These are phyloP conservation scores for Arachis hypogaea DNA, from an alignment of 306 rosid species.

Conservation along the genomic window DNA sequence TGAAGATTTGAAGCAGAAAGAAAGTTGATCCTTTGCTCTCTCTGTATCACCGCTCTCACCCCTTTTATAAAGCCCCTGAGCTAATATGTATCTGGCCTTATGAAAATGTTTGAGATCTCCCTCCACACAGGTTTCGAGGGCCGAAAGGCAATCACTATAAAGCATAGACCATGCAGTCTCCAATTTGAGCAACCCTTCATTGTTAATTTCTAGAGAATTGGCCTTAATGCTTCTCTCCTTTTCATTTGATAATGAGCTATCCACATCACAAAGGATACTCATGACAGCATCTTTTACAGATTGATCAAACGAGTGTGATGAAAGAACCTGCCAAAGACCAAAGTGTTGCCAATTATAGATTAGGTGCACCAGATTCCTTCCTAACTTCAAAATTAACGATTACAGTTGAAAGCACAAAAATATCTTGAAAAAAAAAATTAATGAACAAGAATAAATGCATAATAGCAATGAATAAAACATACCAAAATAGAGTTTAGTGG, in stretches of 20 bases:
- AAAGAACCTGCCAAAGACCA: conserved; percentile 68
- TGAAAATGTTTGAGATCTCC: conserved; percentile 99
- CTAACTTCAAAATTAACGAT: conserved; percentile 7
- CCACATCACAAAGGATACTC: conserved; percentile 54
- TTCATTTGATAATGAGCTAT: conserved; percentile 38
- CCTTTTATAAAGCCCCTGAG: conserved; percentile 82
- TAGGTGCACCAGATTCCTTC: conserved; percentile 7
- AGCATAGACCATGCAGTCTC: conserved; percentile 78
- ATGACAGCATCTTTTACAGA: conserved; percentile 60
- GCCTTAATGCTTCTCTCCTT: conserved; percentile 47
- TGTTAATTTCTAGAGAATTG: conserved; percentile 54
- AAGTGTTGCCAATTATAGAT: conserved; percentile 29
- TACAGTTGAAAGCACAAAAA: conserved; percentile 9
- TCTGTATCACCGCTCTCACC: conserved; percentile 74
- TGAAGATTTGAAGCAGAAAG: conserved; percentile 97
- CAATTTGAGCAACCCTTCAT: conserved; percentile 58
- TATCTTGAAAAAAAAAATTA: conserved; percentile 10
- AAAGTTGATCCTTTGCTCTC: conserved; percentile 92
- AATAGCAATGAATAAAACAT: conserved; percentile 23
- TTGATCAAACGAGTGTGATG: conserved; percentile 68
- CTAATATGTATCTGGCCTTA: conserved; percentile 96
- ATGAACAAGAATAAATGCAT: conserved; percentile 35
- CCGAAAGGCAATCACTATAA: conserved; percentile 86
- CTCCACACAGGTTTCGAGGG: conserved; percentile 92
- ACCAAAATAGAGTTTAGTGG: conserved; percentile 17